A percentile compares a stretch with the other conserved stretches of the same genome.
phyloP scores from a whole-genome alignment of 345 rosid species.

The Theobroma cacao region DNA sequence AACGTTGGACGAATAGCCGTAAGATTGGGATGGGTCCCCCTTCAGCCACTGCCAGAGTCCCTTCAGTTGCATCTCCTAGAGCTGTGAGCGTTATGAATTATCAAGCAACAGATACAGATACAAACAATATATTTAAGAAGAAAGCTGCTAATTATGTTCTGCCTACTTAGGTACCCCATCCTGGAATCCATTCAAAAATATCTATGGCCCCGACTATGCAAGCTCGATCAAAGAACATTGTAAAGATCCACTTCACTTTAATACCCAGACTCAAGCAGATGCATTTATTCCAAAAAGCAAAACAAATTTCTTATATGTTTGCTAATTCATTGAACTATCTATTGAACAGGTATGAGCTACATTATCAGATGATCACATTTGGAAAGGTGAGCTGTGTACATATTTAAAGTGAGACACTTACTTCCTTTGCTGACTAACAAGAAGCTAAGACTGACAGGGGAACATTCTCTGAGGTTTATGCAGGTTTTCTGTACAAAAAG shows the following conservation, averaged over 20 bases:
- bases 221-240: constrained; percentile 90
- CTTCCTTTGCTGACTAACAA: constrained; percentile 8
- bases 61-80: constrained; percentile 95
- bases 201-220: constrained; percentile 98
- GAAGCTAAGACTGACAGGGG: constrained; percentile 16
- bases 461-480: constrained; percentile 23
- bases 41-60: constrained; percentile 95
- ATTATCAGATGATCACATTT: constrained; percentile 97
- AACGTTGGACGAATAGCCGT: constrained; percentile 99
- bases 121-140: background rate
- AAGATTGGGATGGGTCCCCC: constrained; percentile 98
- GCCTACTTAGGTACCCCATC: constrained; percentile 68
- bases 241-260: constrained; percentile 32
- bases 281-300: constrained; percentile 2
- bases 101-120: background rate
- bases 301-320: constrained; percentile 12
- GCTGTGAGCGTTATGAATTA: constrained; percentile 51
- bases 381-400: constrained; percentile 66
- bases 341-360: constrained; percentile 81
- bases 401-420: background rate
- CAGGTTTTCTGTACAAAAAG: constrained; percentile 98
- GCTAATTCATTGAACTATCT: constrained; percentile 27
- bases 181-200: constrained; percentile 92
- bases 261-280: constrained; percentile 4
- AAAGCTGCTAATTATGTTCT: constrained; percentile 15